Evolutionary conservation across 1,284 basidiomycete species (phyloP).

Genomic region (Xerocomus nothofagi): DNA sequence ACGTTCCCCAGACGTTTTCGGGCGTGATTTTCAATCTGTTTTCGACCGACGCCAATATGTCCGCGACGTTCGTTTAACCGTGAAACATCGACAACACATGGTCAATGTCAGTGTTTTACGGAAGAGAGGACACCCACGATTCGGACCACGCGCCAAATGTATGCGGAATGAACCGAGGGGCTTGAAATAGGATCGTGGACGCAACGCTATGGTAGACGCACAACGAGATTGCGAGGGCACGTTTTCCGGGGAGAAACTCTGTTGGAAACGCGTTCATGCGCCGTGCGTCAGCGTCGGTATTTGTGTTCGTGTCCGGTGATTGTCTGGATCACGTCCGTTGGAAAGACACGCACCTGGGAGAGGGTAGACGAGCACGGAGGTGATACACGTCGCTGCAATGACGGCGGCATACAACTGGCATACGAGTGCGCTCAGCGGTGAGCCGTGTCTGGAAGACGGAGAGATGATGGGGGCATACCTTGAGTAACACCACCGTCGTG

Average conservation of each 20-base stretch:
- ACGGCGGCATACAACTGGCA: constrained; percentile 47
- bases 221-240: constrained; percentile 73
- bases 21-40: constrained; percentile 66
- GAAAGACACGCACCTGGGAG: constrained; percentile 53
- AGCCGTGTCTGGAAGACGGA: neutral
- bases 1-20: constrained; percentile 63
- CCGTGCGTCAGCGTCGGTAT: neutral
- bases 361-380: constrained; percentile 57
- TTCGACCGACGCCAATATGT: too few relatives aligned
- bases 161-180: constrained; percentile 76
- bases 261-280: neutral
- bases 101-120: too few relatives aligned
- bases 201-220: constrained; percentile 74
- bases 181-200: constrained; percentile 72
- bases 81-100: too few relatives aligned
- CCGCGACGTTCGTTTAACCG: too few relatives aligned
- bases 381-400: constrained; percentile 56
- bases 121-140: constrained; percentile 42
- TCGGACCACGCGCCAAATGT: constrained; percentile 64
- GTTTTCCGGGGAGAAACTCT: constrained; percentile 82
- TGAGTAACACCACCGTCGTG: constrained; percentile 71
- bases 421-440: neutral
- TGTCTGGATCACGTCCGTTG: neutral
- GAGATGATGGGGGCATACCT: constrained; percentile 43
- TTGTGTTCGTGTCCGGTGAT: too few relatives aligned